Conservation (phyloP, 2,329 filamentous ascomycete species). For the Pseudocercospora pini-densiflorae region DNA sequence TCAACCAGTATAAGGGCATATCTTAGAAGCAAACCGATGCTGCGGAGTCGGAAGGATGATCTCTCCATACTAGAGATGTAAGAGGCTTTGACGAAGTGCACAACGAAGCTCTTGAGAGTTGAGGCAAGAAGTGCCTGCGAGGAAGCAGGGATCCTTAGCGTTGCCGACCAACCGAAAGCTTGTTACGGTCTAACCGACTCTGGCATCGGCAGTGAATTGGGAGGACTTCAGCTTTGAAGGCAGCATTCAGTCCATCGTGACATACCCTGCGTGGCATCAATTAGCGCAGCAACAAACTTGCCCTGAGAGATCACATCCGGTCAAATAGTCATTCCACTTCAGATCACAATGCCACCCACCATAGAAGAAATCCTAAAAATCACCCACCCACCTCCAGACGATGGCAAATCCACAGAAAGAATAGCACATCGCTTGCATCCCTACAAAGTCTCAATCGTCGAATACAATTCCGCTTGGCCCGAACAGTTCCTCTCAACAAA, state of each 20-base stretch:
- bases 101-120: no score
- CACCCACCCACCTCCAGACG: background rate
- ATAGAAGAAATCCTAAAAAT: background rate
- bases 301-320: no score
- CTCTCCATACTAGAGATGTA: no score
- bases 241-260: background rate
- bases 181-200: background rate
- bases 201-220: background rate
- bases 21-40: no score
- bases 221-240: background rate
- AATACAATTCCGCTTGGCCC: slow-evolving; percentile 47
- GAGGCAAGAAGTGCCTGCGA: background rate
- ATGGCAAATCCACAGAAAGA: slow-evolving; percentile 15
- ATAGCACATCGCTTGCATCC: slow-evolving; percentile 27
- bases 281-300: no score
- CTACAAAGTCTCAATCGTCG: slow-evolving; percentile 39
- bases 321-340: background rate
- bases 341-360: background rate
- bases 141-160: background rate
- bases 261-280: background rate
- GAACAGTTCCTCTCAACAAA: slow-evolving; percentile 39
- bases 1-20: no score
- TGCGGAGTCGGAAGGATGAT: no score
- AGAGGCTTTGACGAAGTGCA: no score
- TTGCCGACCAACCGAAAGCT: background rate